Percentiles rank a stretch among this genome's conserved stretches.
phyloP scores from a whole-genome alignment of 1,139 yeast genomes.

The Meyerozyma sp. region DNA sequence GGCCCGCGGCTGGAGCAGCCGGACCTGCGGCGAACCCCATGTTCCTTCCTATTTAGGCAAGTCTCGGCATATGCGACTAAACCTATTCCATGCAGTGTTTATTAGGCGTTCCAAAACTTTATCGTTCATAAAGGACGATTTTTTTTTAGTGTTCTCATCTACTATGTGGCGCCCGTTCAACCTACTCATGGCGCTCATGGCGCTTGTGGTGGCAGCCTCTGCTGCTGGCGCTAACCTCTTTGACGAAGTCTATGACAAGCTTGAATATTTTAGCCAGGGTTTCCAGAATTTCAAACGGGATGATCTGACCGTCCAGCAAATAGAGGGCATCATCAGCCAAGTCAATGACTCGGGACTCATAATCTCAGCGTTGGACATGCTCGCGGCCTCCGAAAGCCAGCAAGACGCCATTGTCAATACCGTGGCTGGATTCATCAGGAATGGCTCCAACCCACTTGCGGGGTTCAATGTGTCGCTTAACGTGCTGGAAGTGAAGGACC shows the following conservation, averaged over 20 bases:
- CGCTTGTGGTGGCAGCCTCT: background rate
- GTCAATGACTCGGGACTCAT: constrained; percentile 27
- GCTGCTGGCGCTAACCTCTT: background rate
- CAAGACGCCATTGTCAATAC: constrained; percentile 20
- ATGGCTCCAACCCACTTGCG: constrained; percentile 3
- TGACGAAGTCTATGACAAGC: background rate
- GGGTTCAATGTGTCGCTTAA: constrained; percentile 20
- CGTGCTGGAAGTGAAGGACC: constrained; percentile 13
- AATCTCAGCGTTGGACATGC: constrained; percentile 21
- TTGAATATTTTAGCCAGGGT: background rate
- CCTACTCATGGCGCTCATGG: background rate
- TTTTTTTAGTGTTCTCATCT: background rate
- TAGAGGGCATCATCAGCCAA: constrained; percentile 11
- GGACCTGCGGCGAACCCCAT: background rate
- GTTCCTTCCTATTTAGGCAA: background rate
- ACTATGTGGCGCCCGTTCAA: background rate
- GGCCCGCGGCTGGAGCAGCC: no score
- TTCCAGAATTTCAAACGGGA: background rate
- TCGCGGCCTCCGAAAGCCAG: constrained; percentile 19
- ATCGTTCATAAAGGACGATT: background rate
- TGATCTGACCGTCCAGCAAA: background rate
- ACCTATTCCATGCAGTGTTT: background rate
- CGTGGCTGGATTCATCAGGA: constrained; percentile 7
- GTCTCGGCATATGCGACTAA: background rate
- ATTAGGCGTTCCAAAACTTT: background rate